phyloP scores from a whole-genome alignment of 2,329 filamentous ascomycete genomes.

The Lizonia empirigonia region DNA sequence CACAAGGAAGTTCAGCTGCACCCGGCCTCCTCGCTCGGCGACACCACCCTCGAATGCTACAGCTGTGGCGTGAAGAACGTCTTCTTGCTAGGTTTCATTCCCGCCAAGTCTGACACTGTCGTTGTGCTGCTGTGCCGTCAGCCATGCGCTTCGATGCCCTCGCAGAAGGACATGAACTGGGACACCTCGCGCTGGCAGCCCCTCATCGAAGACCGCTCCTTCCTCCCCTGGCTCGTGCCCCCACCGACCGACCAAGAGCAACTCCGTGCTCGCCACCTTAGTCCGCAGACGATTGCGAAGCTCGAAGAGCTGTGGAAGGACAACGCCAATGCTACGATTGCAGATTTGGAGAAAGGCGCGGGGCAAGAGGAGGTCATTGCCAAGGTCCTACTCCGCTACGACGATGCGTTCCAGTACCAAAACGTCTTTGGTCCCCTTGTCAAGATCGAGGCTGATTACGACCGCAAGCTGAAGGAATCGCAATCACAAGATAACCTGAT shows the following conservation, averaged over 20 bases:
- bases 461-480: conserved; percentile 97
- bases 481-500: conserved; percentile 96
- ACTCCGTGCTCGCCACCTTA: conserved; percentile 89
- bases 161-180: conserved; percentile 99
- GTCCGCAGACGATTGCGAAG: conserved; percentile 92
- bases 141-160: conserved; percentile 91
- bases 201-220: conserved; percentile 94
- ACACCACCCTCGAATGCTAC: conserved; percentile 97
- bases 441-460: conserved; percentile 99
- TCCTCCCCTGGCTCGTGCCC: conserved; percentile 90
- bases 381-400: conserved; percentile 89
- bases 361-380: conserved; percentile 94
- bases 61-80: conserved; percentile 99
- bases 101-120: conserved; percentile 96
- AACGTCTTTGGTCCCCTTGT: conserved; percentile 98
- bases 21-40: conserved; percentile 87
- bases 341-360: conserved; percentile 87
- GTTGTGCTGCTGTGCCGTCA: conserved; percentile 96
- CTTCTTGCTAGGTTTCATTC: conserved; percentile 96
- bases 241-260: conserved; percentile 93
- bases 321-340: conserved; percentile 83
- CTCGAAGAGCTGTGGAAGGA: conserved; percentile 99
- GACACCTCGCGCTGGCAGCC: conserved; percentile 98
- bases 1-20: conserved; percentile 99
- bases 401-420: conserved; percentile 97